These are phyloP conservation scores for Barnettozyma botsteinii DNA, from an alignment of 805 yeast species.

Conservation along the genomic window DNA sequence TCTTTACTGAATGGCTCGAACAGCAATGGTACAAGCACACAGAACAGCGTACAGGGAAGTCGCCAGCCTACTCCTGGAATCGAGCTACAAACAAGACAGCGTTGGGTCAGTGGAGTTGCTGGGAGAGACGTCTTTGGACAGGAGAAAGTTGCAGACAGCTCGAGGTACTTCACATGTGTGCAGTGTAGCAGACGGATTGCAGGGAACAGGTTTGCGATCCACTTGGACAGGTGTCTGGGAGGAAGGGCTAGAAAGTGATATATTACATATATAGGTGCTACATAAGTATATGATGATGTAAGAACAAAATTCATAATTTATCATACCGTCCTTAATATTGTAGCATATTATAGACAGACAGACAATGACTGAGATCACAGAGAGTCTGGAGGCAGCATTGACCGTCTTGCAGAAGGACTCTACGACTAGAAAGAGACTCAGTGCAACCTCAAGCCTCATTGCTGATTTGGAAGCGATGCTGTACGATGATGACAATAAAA, in stretches of 20 bases:
- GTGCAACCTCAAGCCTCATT: constrained; percentile 5
- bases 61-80: constrained; percentile 18
- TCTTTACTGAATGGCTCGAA: not conserved
- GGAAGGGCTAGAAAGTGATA: constrained; percentile 48
- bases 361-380: constrained; percentile 1
- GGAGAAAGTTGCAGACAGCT: constrained; percentile 44
- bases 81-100: constrained; percentile 16
- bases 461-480: not conserved
- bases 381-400: not conserved
- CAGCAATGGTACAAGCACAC: not conserved
- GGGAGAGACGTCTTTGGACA: constrained; percentile 44
- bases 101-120: constrained; percentile 13
- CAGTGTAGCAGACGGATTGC: constrained; percentile 85
- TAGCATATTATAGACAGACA: too few species aligned
- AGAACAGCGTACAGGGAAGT: constrained; percentile 1
- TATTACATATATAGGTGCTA: not conserved
- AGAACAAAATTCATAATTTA: not conserved
- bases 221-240: constrained; percentile 82
- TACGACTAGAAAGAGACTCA: not conserved
- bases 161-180: constrained; percentile 65
- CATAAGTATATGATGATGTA: not conserved
- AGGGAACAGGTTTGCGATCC: constrained; percentile 90
- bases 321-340: too few species aligned
- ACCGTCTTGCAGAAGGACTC: not conserved
- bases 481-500: constrained; percentile 1